Base-by-base conservation (phyloP, 306 rosid genomes). In the Coriaria nepalensis region DNA sequence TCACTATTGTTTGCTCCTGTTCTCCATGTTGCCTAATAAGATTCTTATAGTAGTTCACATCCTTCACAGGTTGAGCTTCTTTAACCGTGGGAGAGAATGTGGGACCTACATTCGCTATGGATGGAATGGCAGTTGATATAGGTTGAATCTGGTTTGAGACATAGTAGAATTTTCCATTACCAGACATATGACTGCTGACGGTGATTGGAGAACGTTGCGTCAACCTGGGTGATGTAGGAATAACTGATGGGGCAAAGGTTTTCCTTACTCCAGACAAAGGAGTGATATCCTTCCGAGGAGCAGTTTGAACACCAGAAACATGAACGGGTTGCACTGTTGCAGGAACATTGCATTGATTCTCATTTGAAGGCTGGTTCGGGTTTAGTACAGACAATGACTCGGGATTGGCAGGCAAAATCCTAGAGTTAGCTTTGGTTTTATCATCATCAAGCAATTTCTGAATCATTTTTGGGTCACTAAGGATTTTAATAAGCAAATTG, bases 1-100 rank as follows among this genome's bases (percentile, higher is more conserved):
- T 20, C 29, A 70, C 78, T 71, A 47, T 73, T 15, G 8, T 56
- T 20, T 60, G 73, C 20, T 56, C 63, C 59, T 63, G 68, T 20
- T 74, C 80, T 13, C 55, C 74, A 47, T 58, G 63, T 58, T 58
- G 55, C 66, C 82, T 68, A 54, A 74, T 52, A 39, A 87, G 75
- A 59, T 73, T 61, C 80, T 75, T 83, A 69, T 62, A 80, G 63
- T 83, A 78, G 75, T 67, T 68, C 60, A 47, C 52, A 65, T 87
- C 90, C 83, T 71, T 85, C 35, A 45, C 52, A 2, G 47, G 43
- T 29, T 10, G 52, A 32, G 68, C 50, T 57, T 45, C 59, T 29
- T 49, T 62, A 9, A 45, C 47, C 2, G 50, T 34, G 49, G 49
- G 45, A 12, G 50, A 8, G 1, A 37, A 13, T 5, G 9, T 7